Evolutionary conservation across 345 rosid genomes (phyloP).

Genomic region (Dipteronia dyeriana): DNA sequence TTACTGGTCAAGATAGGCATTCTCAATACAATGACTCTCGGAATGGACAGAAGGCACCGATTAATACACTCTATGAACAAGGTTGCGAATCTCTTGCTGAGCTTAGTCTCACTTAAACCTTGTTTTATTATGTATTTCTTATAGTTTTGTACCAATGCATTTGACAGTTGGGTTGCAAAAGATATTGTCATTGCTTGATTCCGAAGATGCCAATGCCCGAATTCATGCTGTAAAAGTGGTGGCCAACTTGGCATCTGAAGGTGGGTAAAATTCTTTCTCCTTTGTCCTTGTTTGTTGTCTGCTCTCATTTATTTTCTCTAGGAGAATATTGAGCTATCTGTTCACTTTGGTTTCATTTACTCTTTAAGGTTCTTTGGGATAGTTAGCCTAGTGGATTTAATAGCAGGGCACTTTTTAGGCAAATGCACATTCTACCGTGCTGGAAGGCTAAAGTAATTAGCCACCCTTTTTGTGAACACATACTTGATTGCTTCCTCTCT

Average conservation of each 20-base stretch:
- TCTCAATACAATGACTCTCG: slow-evolving; percentile 57
- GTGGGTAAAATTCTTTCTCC: slow-evolving; percentile 37
- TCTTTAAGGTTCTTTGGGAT: too few relatives aligned
- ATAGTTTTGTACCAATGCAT: slow-evolving; percentile 15
- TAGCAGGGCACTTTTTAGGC: background rate
- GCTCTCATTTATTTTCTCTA: background rate
- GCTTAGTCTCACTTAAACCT: background rate
- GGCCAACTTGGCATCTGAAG: slow-evolving; percentile 98
- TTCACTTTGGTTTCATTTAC: too few relatives aligned
- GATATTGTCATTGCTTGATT: slow-evolving; percentile 82
- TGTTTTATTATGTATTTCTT: slow-evolving; percentile 11
- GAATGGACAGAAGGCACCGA: slow-evolving; percentile 70
- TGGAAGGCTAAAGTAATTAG: background rate
- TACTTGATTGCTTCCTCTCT: background rate
- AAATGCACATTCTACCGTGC: background rate
- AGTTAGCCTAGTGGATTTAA: background rate
- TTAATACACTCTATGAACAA: slow-evolving; percentile 83
- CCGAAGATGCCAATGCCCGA: slow-evolving; percentile 90
- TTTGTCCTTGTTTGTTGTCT: background rate
- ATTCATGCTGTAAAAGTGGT: slow-evolving; percentile 98
- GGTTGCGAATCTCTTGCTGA: slow-evolving; percentile 40
- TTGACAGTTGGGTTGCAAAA: slow-evolving; percentile 83
- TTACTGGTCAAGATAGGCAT: slow-evolving; percentile 54
- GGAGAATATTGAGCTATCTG: background rate
- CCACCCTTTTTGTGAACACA: background rate